Evolutionary conservation across 345 rosid species (phyloP).

Genomic region (Rubroshorea leprosula): DNA sequence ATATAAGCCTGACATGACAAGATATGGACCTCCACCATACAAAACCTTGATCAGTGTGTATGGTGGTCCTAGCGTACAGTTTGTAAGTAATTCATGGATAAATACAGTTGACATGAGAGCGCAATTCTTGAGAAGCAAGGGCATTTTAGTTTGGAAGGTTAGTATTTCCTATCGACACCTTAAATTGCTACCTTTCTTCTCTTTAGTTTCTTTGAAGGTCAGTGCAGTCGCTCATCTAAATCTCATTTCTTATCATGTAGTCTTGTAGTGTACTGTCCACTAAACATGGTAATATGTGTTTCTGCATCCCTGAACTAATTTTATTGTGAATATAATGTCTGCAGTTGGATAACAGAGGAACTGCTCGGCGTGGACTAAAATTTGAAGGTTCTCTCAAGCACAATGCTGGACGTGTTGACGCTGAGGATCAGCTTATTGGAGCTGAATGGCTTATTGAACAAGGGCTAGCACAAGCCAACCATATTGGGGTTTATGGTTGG

Average conservation of each 20-base stretch:
- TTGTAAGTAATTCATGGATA: slow-evolving; percentile 73
- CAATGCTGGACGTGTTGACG: slow-evolving; percentile 53
- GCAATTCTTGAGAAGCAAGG: slow-evolving; percentile 80
- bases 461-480: slow-evolving; percentile 64
- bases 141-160: slow-evolving; percentile 95
- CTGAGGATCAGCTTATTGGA: slow-evolving; percentile 79
- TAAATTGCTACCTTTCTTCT: not conserved
- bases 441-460: slow-evolving; percentile 76
- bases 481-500: slow-evolving; percentile 81
- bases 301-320: not conserved
- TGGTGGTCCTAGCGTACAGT: slow-evolving; percentile 83
- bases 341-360: slow-evolving; percentile 95
- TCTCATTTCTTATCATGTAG: too few species aligned
- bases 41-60: slow-evolving; percentile 77
- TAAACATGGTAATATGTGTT: not conserved
- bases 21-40: slow-evolving; percentile 91
- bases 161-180: slow-evolving; percentile 3
- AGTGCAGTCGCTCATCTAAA: not conserved
- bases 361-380: slow-evolving; percentile 76
- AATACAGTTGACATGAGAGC: slow-evolving; percentile 93
- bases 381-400: slow-evolving; percentile 71
- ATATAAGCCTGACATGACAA: slow-evolving; percentile 65
- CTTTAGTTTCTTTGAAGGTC: not conserved
- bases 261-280: too few species aligned
- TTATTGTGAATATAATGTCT: slow-evolving; percentile 4